Evolutionary conservation across 2,329 filamentous ascomycete genomes (phyloP).

Genomic region (Claviceps spartinae): DNA sequence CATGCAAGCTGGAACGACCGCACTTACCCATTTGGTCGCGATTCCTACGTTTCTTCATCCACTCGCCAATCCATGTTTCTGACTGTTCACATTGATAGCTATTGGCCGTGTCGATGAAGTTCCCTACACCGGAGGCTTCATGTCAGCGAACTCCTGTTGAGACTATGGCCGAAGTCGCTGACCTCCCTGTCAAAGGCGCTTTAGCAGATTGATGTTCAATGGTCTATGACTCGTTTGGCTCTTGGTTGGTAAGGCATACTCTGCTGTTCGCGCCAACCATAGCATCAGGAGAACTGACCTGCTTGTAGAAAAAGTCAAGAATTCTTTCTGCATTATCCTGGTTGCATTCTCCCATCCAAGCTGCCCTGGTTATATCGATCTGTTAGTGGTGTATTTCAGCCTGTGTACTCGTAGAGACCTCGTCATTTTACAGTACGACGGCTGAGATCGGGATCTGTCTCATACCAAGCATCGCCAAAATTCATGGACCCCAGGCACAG

Average conservation of each 20-base stretch:
- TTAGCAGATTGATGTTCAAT: not conserved
- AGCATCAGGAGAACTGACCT: slow-evolving; percentile 21
- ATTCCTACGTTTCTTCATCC: slow-evolving; percentile 51
- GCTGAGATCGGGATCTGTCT: not conserved
- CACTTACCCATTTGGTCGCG: slow-evolving; percentile 46
- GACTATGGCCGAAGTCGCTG: not conserved
- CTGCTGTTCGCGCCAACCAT: not conserved
- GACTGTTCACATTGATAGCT: slow-evolving; percentile 53
- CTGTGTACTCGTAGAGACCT: not conserved
- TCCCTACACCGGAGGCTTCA: slow-evolving; percentile 28
- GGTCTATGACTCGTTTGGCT: not conserved
- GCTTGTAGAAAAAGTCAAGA: slow-evolving; percentile 50
- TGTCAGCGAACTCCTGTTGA: not conserved
- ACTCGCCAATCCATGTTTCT: slow-evolving; percentile 56
- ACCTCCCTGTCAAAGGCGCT: slow-evolving; percentile 13
- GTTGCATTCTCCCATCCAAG: slow-evolving; percentile 49
- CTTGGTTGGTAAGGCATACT: not conserved
- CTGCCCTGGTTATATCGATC: slow-evolving; percentile 25
- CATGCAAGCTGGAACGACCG: not conserved
- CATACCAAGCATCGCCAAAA: slow-evolving; percentile 43
- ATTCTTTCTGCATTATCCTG: slow-evolving; percentile 49
- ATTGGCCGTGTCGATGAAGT: slow-evolving; percentile 61
- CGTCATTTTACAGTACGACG: not conserved
- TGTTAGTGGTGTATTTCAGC: not conserved
- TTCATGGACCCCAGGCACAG: slow-evolving; percentile 53